These are phyloP conservation scores for Calonectria pseudoturangicola DNA, from an alignment of 2,329 filamentous ascomycete genomes.

Conservation along the genomic window DNA sequence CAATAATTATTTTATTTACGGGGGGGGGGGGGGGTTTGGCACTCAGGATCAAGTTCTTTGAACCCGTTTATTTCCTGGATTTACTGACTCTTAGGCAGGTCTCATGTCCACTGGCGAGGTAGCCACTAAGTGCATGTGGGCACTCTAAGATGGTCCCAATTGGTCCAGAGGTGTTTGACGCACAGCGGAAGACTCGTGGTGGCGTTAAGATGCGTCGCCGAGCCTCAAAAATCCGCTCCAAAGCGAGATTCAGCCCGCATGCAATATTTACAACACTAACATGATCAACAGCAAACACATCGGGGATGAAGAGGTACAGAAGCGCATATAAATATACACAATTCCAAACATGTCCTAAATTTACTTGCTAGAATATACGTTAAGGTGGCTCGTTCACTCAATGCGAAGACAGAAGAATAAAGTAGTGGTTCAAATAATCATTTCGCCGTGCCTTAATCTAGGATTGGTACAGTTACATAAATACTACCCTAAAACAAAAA, in stretches of 20 bases:
- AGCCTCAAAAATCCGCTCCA: background rate
- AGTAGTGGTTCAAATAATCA: constrained; percentile 52
- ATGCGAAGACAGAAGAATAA: background rate
- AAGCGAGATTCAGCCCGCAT: background rate
- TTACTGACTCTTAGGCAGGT: background rate
- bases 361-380: too few species aligned
- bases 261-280: background rate
- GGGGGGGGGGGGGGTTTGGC: too few species aligned
- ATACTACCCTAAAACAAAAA: constrained; percentile 53
- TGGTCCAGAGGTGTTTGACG: constrained; percentile 9
- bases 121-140: background rate
- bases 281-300: background rate
- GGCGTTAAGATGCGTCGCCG: background rate
- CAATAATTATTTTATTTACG: too few species aligned
- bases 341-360: background rate
- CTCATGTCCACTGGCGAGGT: too few species aligned
- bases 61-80: background rate
- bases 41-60: background rate
- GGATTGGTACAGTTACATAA: constrained; percentile 57
- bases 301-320: background rate
- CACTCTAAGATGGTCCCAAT: background rate
- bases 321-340: background rate
- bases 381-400: background rate
- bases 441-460: constrained; percentile 57
- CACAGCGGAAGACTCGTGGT: background rate